Base-by-base conservation (phyloP, 2,329 filamentous ascomycete species). In the Fusarium neocosmosporiellum region DNA sequence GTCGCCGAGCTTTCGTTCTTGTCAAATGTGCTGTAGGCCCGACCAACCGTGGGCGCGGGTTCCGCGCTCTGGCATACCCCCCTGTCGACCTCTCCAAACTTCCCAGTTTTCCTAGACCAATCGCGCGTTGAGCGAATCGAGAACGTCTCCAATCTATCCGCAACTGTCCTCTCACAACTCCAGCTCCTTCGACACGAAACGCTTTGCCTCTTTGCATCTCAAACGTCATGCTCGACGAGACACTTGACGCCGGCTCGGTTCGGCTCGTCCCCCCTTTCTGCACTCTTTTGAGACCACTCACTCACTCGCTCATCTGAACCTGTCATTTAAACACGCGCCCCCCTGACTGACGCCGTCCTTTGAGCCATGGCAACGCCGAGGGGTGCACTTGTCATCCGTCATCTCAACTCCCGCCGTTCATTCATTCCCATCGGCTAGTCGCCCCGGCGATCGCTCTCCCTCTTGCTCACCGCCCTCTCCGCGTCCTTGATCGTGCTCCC, bases 181-280 rank as follows among this genome's bases (percentile, higher is more conserved):
- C 18, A 55, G 20, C 36, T 20, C 31, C 50, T 33, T 43, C 55
- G 29, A 31, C 18, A 36, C 65, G 33, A 71, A 59, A 58, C 41
- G 39, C 34, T 57, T 58, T 20, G 22, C 10, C 24, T 27, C 20
- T 55, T 46, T 39, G 37, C 59, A 66, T 66, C 43, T 69, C 53
- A 36, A 63, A 61, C 27, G 14, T 54, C 37, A 70, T 50, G 36
- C 66, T 58, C 16, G 43, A 66, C 59, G 37, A 66, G 46, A 54
- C 55, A 48, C 39, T 59, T 65, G 60, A 59, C 54, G 34, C 37
- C 53, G 59, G 43, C 16, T 63, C 60, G 69, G 59, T 46, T 71
- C 72, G 72, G 73, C 65, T 69, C 71, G 72, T 63, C 65, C 66
- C 66, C 64, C 67, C 27, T 50, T 65, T 71, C 53, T 53, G 59